phyloP scores from a whole-genome alignment of 768 basidiomycete species.

The Mycena amicta region DNA sequence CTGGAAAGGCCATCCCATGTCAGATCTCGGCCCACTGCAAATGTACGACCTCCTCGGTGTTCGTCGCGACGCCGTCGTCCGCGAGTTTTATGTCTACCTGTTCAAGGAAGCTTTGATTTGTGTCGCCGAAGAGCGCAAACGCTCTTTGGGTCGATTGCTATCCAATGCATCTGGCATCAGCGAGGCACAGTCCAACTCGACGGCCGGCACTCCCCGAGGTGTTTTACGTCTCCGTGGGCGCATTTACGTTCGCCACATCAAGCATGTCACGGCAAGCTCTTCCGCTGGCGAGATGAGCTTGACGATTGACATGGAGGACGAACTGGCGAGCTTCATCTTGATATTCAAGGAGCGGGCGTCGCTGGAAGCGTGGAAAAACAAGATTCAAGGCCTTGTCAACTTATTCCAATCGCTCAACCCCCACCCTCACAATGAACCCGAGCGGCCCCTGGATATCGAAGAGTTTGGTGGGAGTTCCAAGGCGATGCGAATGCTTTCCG shows the following conservation, averaged over 20 bases:
- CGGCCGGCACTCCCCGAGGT: constrained; percentile 51
- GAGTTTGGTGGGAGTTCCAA: constrained; percentile 80
- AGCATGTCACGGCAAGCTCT: constrained; percentile 80
- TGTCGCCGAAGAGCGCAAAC: constrained; percentile 95
- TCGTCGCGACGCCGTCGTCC: constrained; percentile 83
- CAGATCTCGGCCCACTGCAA: constrained; percentile 83
- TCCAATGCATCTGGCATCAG: constrained; percentile 61
- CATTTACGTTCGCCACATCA: constrained; percentile 95
- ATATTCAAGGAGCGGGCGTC: constrained; percentile 91
- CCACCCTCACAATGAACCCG: constrained; percentile 35
- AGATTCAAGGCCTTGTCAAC: constrained; percentile 78
- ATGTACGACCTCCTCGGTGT: constrained; percentile 93
- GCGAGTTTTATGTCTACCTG: constrained; percentile 95
- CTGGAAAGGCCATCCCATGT: constrained; percentile 94
- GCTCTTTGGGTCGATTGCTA: constrained; percentile 73
- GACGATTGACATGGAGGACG: constrained; percentile 98
- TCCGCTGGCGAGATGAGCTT: constrained; percentile 84
- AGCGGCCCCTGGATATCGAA: constrained; percentile 58
- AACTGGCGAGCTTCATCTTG: constrained; percentile 93
- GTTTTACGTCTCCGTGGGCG: constrained; percentile 91
- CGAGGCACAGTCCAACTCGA: constrained; percentile 50
- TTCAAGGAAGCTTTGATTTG: constrained; percentile 98
- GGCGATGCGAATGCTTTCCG: constrained; percentile 79
- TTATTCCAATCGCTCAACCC: constrained; percentile 64
- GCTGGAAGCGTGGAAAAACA: constrained; percentile 85